These are phyloP conservation scores for Plasmodium cynomolgi DNA, from an alignment of 169 alveolate species.

Conservation along the genomic window DNA sequence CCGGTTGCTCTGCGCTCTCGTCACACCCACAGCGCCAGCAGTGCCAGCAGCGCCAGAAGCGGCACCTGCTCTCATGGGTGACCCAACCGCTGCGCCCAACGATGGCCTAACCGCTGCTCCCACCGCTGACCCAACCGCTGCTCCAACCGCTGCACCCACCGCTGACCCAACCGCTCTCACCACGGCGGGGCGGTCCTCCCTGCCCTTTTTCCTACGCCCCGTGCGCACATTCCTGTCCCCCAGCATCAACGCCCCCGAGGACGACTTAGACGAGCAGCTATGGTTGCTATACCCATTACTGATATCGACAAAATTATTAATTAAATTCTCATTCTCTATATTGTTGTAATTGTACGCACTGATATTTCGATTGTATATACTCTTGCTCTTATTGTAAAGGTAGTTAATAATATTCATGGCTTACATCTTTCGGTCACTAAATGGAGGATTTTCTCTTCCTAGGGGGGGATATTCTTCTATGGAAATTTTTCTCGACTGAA, in stretches of 20 bases:
- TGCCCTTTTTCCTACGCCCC: neutral
- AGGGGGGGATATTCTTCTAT: neutral
- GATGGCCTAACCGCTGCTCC: neutral
- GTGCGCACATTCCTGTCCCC: neutral
- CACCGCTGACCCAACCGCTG: neutral
- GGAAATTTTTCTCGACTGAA: no score
- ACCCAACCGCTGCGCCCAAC: neutral
- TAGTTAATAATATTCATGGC: constrained; percentile 74
- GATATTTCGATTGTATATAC: constrained; percentile 43
- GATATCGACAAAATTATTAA: constrained; percentile 25
- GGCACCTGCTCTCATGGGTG: no score
- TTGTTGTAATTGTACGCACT: constrained; percentile 45
- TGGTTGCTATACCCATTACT: constrained; percentile 28
- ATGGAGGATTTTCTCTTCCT: neutral
- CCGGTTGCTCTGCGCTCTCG: neutral
- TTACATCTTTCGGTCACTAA: constrained; percentile 20
- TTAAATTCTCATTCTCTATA: constrained; percentile 73
- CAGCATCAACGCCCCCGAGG: constrained; percentile 10
- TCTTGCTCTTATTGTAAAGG: constrained; percentile 65
- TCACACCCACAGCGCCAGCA: neutral
- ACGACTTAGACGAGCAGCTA: constrained; percentile 25
- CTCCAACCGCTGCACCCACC: neutral
- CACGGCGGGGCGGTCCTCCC: neutral
- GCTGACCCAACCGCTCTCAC: neutral
- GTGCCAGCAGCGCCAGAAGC: no score